Conservation (phyloP, 176 grass and related monocot genomes). For the Cenchrus purpureus region DNA sequence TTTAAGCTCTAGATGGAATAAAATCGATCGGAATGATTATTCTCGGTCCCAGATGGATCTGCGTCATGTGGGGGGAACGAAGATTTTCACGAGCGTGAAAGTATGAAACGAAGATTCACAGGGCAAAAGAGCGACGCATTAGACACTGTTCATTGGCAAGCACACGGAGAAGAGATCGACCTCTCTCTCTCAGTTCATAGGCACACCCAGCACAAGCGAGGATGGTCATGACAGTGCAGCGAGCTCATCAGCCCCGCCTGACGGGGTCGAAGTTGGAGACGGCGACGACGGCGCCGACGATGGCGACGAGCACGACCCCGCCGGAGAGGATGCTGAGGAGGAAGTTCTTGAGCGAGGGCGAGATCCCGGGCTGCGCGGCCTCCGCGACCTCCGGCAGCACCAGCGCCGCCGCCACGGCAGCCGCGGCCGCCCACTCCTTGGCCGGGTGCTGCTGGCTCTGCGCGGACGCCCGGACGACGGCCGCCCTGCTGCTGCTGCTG, state of each 20-base stretch:
- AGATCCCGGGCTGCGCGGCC: constrained; percentile 33
- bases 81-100: background rate
- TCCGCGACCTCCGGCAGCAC: constrained; percentile 51
- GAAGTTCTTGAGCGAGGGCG: constrained; percentile 71
- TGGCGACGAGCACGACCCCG: constrained; percentile 47
- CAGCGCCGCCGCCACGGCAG: constrained; percentile 32
- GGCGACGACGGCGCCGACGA: constrained; percentile 54
- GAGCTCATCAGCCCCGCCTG: constrained; percentile 32
- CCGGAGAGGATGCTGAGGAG: constrained; percentile 55
- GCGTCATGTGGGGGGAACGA: no score
- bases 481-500: background rate
- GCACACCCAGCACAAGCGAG: background rate
- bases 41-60: no score
- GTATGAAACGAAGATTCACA: background rate
- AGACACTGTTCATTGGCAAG: background rate
- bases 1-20: no score
- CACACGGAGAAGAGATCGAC: background rate
- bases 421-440: constrained; percentile 37
- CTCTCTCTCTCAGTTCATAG: background rate
- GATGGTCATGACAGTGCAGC: background rate
- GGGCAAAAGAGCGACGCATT: background rate
- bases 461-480: constrained; percentile 15
- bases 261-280: constrained; percentile 60
- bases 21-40: no score
- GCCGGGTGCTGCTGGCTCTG: background rate